These are phyloP conservation scores for Xylariales sp. DNA, from an alignment of 2,329 filamentous ascomycete genomes.

Conservation along the genomic window DNA sequence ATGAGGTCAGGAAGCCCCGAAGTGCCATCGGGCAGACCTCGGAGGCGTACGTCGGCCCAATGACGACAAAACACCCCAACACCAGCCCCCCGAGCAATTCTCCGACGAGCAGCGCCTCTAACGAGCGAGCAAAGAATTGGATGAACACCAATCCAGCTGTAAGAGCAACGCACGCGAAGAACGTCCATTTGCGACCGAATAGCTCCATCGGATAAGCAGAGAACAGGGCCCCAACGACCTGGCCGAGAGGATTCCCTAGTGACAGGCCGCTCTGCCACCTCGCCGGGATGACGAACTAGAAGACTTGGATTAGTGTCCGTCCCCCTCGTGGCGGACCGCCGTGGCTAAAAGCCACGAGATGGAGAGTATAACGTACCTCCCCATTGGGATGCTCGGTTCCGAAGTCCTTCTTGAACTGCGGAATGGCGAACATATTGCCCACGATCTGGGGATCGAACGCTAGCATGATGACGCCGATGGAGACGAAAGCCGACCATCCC, in stretches of 20 bases:
- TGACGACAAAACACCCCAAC: slow-evolving; percentile 70
- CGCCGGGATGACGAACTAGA: slow-evolving; percentile 50
- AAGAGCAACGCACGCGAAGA: slow-evolving; percentile 57
- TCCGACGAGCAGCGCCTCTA: slow-evolving; percentile 67
- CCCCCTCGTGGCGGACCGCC: neutral
- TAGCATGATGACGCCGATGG: slow-evolving; percentile 69
- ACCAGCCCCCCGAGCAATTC: slow-evolving; percentile 71
- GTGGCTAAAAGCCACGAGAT: neutral
- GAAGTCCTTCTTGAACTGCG: slow-evolving; percentile 52
- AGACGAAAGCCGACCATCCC: slow-evolving; percentile 69
- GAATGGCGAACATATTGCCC: slow-evolving; percentile 66
- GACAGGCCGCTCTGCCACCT: slow-evolving; percentile 61
- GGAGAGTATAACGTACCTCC: slow-evolving; percentile 42
- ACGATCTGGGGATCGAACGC: slow-evolving; percentile 74
- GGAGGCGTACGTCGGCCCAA: slow-evolving; percentile 68
- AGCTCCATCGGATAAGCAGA: slow-evolving; percentile 60
- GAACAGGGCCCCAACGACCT: slow-evolving; percentile 65
- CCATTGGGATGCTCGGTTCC: slow-evolving; percentile 47
- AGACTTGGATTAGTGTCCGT: slow-evolving; percentile 1
- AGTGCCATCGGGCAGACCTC: slow-evolving; percentile 70
- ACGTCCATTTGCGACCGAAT: slow-evolving; percentile 59
- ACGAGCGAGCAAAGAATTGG: slow-evolving; percentile 70
- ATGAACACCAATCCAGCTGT: slow-evolving; percentile 68
- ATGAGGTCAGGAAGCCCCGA: slow-evolving; percentile 68
- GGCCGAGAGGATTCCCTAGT: slow-evolving; percentile 67